A percentile compares a stretch with the other conserved stretches of the same genome.
Evolutionary conservation across 2,329 filamentous ascomycete species (phyloP).

Genomic region (Fusarium sororula): DNA sequence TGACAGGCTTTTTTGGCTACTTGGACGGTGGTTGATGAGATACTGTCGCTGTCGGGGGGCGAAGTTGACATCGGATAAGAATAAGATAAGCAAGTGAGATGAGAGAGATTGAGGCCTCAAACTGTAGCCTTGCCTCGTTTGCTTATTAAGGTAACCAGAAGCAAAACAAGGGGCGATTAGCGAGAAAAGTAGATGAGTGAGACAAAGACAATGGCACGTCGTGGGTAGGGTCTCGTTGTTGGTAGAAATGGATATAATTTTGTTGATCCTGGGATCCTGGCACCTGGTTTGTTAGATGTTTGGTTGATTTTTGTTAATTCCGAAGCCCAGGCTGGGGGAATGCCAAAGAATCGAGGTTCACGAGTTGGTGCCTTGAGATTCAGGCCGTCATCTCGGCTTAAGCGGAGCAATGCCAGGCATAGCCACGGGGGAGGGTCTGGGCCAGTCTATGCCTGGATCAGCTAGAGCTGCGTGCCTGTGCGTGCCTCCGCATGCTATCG

Average conservation of each 20-base stretch:
- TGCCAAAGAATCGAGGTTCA: constrained; percentile 8
- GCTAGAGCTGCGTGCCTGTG: neutral
- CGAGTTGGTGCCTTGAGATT: constrained; percentile 1
- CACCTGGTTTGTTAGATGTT: constrained; percentile 33
- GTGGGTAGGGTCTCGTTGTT: neutral
- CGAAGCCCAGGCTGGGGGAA: constrained; percentile 11
- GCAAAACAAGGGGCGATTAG: neutral
- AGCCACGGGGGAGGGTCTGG: neutral
- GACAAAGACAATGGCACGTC: neutral
- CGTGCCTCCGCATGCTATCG: neutral
- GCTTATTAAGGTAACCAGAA: constrained; percentile 28
- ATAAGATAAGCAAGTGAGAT: constrained; percentile 5
- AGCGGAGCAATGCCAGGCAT: constrained; percentile 3
- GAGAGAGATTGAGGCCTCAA: constrained; percentile 6
- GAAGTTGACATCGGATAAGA: constrained; percentile 31
- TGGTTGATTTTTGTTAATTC: constrained; percentile 25
- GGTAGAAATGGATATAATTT: constrained; percentile 17
- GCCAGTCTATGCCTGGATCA: neutral
- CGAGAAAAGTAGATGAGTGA: neutral
- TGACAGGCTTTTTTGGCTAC: constrained; percentile 53
- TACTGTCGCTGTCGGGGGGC: constrained; percentile 26
- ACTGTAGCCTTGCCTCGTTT: constrained; percentile 5
- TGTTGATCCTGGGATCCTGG: constrained; percentile 24
- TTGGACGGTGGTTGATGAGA: constrained; percentile 14
- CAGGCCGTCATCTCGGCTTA: constrained; percentile 16